Percentiles rank a stretch among this genome's conserved stretches.
Conservation (phyloP, 495 filamentous ascomycete genomes). For the Lineolata rhizophorae region DNA sequence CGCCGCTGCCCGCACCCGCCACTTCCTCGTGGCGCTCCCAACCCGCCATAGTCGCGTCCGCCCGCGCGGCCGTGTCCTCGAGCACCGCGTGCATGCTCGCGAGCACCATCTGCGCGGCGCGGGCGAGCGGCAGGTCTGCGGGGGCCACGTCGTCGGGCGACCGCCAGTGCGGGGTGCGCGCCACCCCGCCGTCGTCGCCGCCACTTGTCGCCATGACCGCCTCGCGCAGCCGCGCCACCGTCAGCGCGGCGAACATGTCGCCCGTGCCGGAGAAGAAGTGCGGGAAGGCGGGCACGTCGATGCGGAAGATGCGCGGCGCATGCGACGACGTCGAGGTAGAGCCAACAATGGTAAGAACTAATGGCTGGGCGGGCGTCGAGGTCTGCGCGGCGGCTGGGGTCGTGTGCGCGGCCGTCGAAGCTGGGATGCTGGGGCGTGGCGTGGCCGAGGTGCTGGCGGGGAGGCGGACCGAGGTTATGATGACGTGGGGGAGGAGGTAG, state of each 20-base stretch:
- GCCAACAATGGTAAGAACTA: conserved; percentile 39
- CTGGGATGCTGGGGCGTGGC: too few relatives aligned
- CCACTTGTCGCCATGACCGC: neutral
- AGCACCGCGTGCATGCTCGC: conserved; percentile 81
- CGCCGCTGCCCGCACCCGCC: conserved; percentile 10
- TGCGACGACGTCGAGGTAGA: conserved; percentile 41
- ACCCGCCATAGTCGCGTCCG: too few relatives aligned
- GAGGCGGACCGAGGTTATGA: conserved; percentile 69
- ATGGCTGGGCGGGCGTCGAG: neutral
- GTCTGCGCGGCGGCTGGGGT: too few relatives aligned
- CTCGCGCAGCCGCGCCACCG: conserved; percentile 73
- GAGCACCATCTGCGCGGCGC: conserved; percentile 67
- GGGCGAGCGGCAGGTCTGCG: conserved; percentile 56
- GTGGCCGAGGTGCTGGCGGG: conserved; percentile 4
- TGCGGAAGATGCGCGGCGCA: conserved; percentile 53
- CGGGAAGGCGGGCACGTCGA: conserved; percentile 68
- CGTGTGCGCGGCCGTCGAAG: too few relatives aligned
- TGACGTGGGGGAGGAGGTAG: conserved; percentile 67
- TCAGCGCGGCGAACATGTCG: conserved; percentile 93
- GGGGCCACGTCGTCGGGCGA: conserved; percentile 32
- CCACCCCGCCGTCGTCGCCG: neutral
- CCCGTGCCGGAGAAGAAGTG: conserved; percentile 90
- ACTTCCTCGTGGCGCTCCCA: conserved; percentile 22
- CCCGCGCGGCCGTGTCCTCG: conserved; percentile 54
- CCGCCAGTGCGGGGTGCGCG: conserved; percentile 12